Evolutionary conservation across 75 land plant species (phyloP).

Genomic region (Selaginella moellendorffii): DNA sequence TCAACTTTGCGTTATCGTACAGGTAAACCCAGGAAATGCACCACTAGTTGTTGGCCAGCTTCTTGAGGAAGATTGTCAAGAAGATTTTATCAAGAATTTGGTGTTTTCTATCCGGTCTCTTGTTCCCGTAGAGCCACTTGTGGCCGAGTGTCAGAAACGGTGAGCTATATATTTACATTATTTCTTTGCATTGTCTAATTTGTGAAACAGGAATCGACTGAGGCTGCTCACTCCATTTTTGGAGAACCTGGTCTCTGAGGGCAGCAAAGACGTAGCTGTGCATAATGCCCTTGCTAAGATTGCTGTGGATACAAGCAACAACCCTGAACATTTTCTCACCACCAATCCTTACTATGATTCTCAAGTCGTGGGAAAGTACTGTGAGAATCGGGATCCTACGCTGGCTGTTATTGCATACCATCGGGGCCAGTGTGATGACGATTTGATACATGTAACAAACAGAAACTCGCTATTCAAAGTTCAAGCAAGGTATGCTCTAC

Average conservation of each 20-base stretch:
- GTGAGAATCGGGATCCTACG: constrained; percentile 6
- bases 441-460: background rate
- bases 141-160: constrained; percentile 97
- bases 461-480: background rate
- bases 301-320: constrained; percentile 87
- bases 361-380: background rate
- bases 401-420: constrained; percentile 1
- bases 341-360: constrained; percentile 36
- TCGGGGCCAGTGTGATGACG: constrained; percentile 5
- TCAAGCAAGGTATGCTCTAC: constrained; percentile 3
- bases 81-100: constrained; percentile 94
- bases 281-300: constrained; percentile 97
- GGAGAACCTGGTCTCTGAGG: constrained; percentile 95
- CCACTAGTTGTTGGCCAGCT: constrained; percentile 95
- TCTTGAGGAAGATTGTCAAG: constrained; percentile 96
- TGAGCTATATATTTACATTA: background rate
- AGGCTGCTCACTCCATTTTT: constrained; percentile 83
- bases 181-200: background rate
- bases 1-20: background rate
- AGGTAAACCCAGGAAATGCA: constrained; percentile 95
- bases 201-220: constrained; percentile 91
- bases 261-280: constrained; percentile 97
- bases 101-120: constrained; percentile 93
- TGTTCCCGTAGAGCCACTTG: constrained; percentile 94
- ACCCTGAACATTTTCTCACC: constrained; percentile 93